These are phyloP conservation scores for Caulochytrium protostelioides DNA, from an alignment of 371 early-diverging fungal species.

Conservation along the genomic window DNA sequence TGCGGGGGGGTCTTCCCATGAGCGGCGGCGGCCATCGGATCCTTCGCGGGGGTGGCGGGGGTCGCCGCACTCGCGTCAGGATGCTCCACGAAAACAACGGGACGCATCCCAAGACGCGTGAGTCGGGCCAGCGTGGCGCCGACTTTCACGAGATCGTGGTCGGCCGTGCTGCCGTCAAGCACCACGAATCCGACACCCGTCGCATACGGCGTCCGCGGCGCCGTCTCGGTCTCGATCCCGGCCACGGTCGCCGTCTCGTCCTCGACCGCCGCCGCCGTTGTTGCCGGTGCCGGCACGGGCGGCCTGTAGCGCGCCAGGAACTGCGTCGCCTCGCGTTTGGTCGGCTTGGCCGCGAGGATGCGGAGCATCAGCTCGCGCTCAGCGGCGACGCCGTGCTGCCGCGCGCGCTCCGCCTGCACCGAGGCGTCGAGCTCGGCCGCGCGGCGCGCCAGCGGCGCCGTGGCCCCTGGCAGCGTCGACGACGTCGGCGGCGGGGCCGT, in stretches of 20 bases:
- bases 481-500: too few species aligned
- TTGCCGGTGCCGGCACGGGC: constrained; percentile 15
- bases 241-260: too few species aligned
- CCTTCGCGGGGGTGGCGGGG: too few species aligned
- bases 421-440: too few species aligned
- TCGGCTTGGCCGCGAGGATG: constrained; percentile 37
- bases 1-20: background rate
- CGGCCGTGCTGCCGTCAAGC: constrained; percentile 30
- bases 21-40: background rate
- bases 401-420: too few species aligned
- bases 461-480: too few species aligned
- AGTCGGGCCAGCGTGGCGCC: constrained; percentile 41
- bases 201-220: background rate
- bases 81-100: constrained; percentile 43
- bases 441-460: too few species aligned
- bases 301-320: constrained; percentile 39
- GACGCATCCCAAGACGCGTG: constrained; percentile 42
- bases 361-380: constrained; percentile 5
- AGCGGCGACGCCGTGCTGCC: too few species aligned
- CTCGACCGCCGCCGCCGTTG: constrained; percentile 1
- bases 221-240: too few species aligned
- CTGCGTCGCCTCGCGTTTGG: constrained; percentile 50
- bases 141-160: constrained; percentile 23
- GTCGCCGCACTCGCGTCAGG: too few species aligned
- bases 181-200: constrained; percentile 32